These are phyloP conservation scores for Chlamydomonas sphaeroides DNA, from an alignment of 139 green algal species.

Conservation along the genomic window DNA sequence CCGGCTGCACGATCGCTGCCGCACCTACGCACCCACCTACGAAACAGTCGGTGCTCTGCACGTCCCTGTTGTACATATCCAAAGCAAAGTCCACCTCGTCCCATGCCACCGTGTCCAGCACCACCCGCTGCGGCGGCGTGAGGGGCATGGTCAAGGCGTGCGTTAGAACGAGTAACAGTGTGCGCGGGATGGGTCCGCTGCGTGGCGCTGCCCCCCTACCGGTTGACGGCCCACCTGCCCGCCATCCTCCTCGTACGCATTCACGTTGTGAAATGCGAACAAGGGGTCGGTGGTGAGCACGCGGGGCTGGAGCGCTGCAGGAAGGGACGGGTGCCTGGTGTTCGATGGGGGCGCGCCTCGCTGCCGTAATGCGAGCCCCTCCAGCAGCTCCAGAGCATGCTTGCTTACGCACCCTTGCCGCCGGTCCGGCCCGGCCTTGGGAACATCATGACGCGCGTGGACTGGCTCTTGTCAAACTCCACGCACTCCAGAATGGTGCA, in stretches of 20 bases:
- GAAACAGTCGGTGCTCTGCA: neutral
- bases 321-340: neutral
- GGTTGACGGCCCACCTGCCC: no score
- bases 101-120: slow-evolving; percentile 74
- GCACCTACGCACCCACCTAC: slow-evolving; percentile 10
- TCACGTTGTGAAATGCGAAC: slow-evolving; percentile 87
- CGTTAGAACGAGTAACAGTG: no score
- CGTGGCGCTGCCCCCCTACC: no score
- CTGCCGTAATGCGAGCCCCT: no score
- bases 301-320: neutral
- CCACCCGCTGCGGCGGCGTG: slow-evolving; percentile 39
- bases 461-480: slow-evolving; percentile 35
- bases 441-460: slow-evolving; percentile 54
- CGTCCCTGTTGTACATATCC: slow-evolving; percentile 15
- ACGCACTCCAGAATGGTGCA: slow-evolving; percentile 63
- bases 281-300: slow-evolving; percentile 52
- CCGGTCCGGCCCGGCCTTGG: slow-evolving; percentile 42
- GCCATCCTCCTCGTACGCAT: slow-evolving; percentile 66
- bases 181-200: no score
- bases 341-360: no score
- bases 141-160: no score
- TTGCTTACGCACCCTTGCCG: slow-evolving; percentile 30
- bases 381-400: no score
- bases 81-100: slow-evolving; percentile 56
- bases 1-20: no score